Percentiles rank a stretch among this genome's conserved stretches.
phyloP scores from a whole-genome alignment of 768 basidiomycete species.

The Termitomyces sp. region DNA sequence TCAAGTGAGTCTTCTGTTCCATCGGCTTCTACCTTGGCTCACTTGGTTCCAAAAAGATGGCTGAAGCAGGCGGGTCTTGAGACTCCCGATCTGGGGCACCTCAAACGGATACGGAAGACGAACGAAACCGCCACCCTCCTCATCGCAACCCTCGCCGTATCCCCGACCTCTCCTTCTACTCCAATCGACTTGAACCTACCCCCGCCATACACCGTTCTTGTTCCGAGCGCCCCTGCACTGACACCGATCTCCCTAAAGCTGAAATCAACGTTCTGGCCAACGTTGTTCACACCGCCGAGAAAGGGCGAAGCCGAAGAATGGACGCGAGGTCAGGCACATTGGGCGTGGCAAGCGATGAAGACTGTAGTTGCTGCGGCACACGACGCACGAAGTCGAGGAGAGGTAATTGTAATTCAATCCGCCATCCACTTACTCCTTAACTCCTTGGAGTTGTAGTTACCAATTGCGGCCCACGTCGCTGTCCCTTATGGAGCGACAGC shows the following conservation, averaged over 20 bases:
- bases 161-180: constrained; percentile 37
- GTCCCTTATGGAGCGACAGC: constrained; percentile 30
- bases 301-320: constrained; percentile 66
- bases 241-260: constrained; percentile 58
- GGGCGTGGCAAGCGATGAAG: constrained; percentile 72
- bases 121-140: constrained; percentile 46
- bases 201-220: constrained; percentile 49
- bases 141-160: constrained; percentile 43
- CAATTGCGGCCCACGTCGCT: constrained; percentile 71
- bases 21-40: background rate
- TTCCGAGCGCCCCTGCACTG: constrained; percentile 65
- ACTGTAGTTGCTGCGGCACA: constrained; percentile 45
- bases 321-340: constrained; percentile 59
- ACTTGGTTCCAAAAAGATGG: constrained; percentile 58
- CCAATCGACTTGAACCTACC: constrained; percentile 45
- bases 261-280: constrained; percentile 85
- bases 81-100: constrained; percentile 57
- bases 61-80: constrained; percentile 60
- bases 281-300: constrained; percentile 62
- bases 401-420: constrained; percentile 42
- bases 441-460: constrained; percentile 41
- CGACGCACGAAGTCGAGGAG: constrained; percentile 42
- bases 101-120: constrained; percentile 70
- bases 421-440: background rate
- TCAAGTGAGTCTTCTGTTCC: constrained; percentile 42